Evolutionary conservation across 768 basidiomycete genomes (phyloP), one percentile per base, ranked within the genome.

Genomic region (Gautieria morchelliformis): DNA sequence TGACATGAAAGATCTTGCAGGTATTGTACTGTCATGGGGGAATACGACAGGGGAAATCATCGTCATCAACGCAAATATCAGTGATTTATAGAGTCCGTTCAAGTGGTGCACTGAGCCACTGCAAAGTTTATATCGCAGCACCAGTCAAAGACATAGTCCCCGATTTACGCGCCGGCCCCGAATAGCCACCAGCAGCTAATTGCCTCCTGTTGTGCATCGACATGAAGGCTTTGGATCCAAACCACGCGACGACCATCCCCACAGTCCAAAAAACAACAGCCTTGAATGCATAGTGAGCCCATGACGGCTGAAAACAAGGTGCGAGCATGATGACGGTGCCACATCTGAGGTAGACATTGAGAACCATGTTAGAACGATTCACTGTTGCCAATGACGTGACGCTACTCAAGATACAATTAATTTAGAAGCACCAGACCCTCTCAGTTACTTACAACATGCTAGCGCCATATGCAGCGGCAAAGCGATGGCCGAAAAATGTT

Each of bases 241-340:
- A 60, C 62, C 62, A 63, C 19, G 55, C 44, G 42, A 63, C 39
- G 9, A 49, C 49, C 50, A 60, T 61, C 10, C 40, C n/a, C 7
- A 59, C 53, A n/a, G 60, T 60, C 56, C 60, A 60, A 49, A 51
- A 63, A 4, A 63, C 60, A 1, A 61, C 32, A 3, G 52, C 27
- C 48, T 58, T 45, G 56, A 61, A 63, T 24, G 60, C 41, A 35
- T 37, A 45, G 24, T 63, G 60, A 15, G 56, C 47, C 60, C 60
- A 61, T n/a, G 27, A 30, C 10, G 45, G 22, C 30, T 54, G 24
- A 22, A 63, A 20, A n/a, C 41, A 55, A 33, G 62, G 51, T 24
- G 52, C 30, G 15, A 55, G n/a, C 47, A 53, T 53, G 20, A 59
- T 58, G n/a, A 55, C 14, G 35, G 53, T 32, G 15, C 60, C 60